Percentiles rank a stretch among this genome's conserved stretches.
Evolutionary conservation across 768 basidiomycete species (phyloP).

Genomic region (Tricholoma flavovirens): DNA sequence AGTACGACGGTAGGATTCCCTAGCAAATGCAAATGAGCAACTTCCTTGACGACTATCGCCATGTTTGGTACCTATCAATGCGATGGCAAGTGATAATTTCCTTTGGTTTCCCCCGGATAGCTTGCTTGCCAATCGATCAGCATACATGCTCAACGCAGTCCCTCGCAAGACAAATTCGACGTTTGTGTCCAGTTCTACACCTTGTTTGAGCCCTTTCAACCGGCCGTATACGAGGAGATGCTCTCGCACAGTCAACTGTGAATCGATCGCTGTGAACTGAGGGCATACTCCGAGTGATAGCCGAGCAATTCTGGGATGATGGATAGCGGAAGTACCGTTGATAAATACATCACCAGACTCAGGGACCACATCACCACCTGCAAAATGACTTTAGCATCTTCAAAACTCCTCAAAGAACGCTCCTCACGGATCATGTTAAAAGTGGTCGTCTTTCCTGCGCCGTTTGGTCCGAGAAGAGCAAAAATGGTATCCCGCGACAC

Average conservation of each 20-base stretch:
- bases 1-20: slow-evolving; percentile 74
- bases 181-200: slow-evolving; percentile 44
- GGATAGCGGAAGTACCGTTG: slow-evolving; percentile 57
- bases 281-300: slow-evolving; percentile 76
- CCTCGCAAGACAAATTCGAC: slow-evolving; percentile 53
- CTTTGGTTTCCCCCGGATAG: slow-evolving; percentile 78
- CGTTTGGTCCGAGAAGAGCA: slow-evolving; percentile 75
- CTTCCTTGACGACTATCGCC: not conserved
- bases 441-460: slow-evolving; percentile 78
- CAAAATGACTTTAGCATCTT: not conserved
- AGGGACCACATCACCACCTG: slow-evolving; percentile 65
- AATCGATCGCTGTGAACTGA: slow-evolving; percentile 79
- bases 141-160: slow-evolving; percentile 54
- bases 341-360: slow-evolving; percentile 67
- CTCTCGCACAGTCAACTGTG: slow-evolving; percentile 71
- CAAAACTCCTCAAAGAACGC: not conserved
- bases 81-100: slow-evolving; percentile 70
- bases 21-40: slow-evolving; percentile 30
- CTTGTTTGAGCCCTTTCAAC: slow-evolving; percentile 58
- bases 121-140: slow-evolving; percentile 66
- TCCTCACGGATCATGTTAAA: slow-evolving; percentile 74
- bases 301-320: slow-evolving; percentile 58
- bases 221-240: slow-evolving; percentile 69
- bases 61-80: slow-evolving; percentile 50
- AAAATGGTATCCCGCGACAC: slow-evolving; percentile 59